A percentile compares a stretch with the other conserved stretches of the same genome.
phyloP scores from a whole-genome alignment of 768 basidiomycete species.

The Boletus insuetus region DNA sequence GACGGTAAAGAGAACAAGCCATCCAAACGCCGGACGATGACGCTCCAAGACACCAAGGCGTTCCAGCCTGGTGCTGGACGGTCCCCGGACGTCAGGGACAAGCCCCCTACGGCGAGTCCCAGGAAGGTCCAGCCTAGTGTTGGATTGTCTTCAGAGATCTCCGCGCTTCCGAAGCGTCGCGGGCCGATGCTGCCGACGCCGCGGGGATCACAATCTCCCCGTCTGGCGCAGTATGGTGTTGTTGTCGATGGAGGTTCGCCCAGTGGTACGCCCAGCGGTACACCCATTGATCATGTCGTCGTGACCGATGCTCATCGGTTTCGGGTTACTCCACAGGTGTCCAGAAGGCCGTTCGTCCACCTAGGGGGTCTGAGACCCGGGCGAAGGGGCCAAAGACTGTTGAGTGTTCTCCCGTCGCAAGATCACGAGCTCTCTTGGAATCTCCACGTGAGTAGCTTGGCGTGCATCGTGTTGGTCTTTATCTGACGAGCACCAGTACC shows the following conservation, averaged over 20 bases:
- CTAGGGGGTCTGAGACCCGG: slow-evolving; percentile 18
- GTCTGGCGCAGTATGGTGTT: not conserved
- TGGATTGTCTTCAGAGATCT: slow-evolving; percentile 3
- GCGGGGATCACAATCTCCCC: not conserved
- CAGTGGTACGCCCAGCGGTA: not conserved
- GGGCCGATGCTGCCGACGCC: slow-evolving; percentile 12
- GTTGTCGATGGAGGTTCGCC: not conserved
- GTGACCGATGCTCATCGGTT: not conserved
- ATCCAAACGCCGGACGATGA: slow-evolving; percentile 1
- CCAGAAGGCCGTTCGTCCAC: slow-evolving; percentile 4
- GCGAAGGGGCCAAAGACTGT: not conserved
- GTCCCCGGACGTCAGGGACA: not conserved
- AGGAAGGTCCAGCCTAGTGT: slow-evolving; percentile 3
- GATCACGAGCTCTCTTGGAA: not conserved
- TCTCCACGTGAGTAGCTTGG: slow-evolving; percentile 6
- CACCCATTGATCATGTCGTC: not conserved
- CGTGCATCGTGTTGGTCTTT: not conserved
- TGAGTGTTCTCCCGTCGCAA: not conserved
- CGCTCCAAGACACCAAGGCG: not conserved
- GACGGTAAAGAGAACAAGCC: slow-evolving; percentile 18
- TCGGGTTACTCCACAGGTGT: slow-evolving; percentile 3
- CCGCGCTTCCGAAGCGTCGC: slow-evolving; percentile 5
- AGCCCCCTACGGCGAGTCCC: slow-evolving; percentile 2
- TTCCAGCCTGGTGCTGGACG: slow-evolving; percentile 5
- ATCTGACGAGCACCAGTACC: slow-evolving; percentile 6